A percentile compares a stretch with the other conserved stretches of the same genome.
These are phyloP conservation scores for Diaporthe citri DNA, from an alignment of 2,329 filamentous ascomycete genomes.

Conservation along the genomic window DNA sequence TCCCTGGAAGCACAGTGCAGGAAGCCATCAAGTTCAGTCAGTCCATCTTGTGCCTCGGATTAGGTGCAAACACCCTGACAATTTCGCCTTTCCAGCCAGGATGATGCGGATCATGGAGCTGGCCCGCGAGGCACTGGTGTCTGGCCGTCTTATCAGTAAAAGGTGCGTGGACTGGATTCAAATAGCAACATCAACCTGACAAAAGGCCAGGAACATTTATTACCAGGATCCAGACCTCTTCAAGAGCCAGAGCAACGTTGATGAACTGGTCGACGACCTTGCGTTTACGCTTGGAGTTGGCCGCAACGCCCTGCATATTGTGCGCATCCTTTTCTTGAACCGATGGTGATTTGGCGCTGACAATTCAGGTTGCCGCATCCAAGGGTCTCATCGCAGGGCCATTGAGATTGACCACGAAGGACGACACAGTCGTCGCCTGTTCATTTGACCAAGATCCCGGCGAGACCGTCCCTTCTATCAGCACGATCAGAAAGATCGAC, in stretches of 20 bases:
- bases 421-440: constrained; percentile 48
- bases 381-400: constrained; percentile 79
- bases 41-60: constrained; percentile 23
- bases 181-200: neutral
- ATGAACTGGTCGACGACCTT: constrained; percentile 80
- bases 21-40: constrained; percentile 68
- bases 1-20: constrained; percentile 61
- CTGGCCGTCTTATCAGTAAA: constrained; percentile 70
- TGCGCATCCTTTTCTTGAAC: constrained; percentile 52
- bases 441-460: constrained; percentile 48
- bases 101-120: constrained; percentile 70
- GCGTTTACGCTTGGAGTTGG: constrained; percentile 76
- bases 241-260: constrained; percentile 74
- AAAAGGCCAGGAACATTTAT: constrained; percentile 76
- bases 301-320: constrained; percentile 77
- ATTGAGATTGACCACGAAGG: constrained; percentile 54
- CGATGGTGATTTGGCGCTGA: constrained; percentile 14
- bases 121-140: constrained; percentile 69
- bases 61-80: constrained; percentile 2
- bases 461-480: constrained; percentile 68
- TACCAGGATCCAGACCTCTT: constrained; percentile 83
- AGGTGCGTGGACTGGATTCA: constrained; percentile 58
- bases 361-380: constrained; percentile 73
- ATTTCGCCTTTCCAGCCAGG: constrained; percentile 57
- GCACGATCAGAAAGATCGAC: constrained; percentile 62